Percentiles rank a stretch among this genome's conserved stretches.
Evolutionary conservation across 306 rosid genomes (phyloP).

Genomic region (Gillenia trifoliata): DNA sequence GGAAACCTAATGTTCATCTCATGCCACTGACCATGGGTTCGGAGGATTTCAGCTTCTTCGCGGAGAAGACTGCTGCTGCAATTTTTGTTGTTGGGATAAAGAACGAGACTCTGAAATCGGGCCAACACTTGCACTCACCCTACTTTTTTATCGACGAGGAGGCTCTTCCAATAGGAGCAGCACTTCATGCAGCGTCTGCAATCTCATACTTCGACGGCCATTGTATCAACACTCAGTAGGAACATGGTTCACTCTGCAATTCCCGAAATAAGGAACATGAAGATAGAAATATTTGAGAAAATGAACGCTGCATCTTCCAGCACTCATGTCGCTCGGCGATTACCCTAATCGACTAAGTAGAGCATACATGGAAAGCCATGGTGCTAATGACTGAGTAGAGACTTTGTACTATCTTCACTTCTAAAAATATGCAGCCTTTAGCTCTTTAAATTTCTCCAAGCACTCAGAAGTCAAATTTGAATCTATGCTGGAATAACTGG

Average conservation of each 20-base stretch:
- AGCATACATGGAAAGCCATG: neutral
- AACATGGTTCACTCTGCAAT: neutral
- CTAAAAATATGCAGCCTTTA: neutral
- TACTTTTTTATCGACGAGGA: conserved; percentile 42
- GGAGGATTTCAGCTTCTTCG: conserved; percentile 51
- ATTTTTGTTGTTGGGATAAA: conserved; percentile 27
- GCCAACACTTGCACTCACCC: conserved; percentile 37
- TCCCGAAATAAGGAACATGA: neutral
- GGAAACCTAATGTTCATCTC: conserved; percentile 37
- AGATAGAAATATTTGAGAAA: neutral
- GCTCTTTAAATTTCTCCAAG: neutral
- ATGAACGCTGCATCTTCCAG: neutral
- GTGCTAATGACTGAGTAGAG: neutral
- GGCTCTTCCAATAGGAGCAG: conserved; percentile 51
- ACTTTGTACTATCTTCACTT: neutral
- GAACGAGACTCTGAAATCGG: conserved; percentile 30
- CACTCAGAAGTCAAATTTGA: neutral
- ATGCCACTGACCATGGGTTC: conserved; percentile 38
- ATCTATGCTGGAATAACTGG: too few species aligned
- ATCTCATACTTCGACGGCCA: conserved; percentile 34
- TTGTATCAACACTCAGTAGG: neutral
- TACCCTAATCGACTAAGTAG: neutral
- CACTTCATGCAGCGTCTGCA: conserved; percentile 46
- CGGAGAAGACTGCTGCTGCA: conserved; percentile 36
- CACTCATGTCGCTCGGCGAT: neutral